A percentile compares a stretch with the other conserved stretches of the same genome.
These are phyloP conservation scores for Suillus brevipes DNA, from an alignment of 768 basidiomycete species.

Conservation along the genomic window DNA sequence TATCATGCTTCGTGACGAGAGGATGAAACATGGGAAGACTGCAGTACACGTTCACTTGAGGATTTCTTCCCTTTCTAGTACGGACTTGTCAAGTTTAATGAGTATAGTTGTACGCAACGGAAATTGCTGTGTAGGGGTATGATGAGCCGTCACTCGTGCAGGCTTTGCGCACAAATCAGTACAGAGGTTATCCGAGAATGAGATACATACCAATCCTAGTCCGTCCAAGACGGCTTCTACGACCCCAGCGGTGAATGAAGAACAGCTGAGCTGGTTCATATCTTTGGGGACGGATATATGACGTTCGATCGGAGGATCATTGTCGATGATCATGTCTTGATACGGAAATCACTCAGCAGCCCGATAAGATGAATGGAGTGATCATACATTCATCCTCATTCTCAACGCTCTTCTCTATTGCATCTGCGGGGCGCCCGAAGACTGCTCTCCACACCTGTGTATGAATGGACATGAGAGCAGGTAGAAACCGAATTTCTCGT, in stretches of 20 bases:
- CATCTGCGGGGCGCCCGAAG: constrained; percentile 92
- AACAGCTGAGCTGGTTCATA: constrained; percentile 91
- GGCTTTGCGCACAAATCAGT: constrained; percentile 53
- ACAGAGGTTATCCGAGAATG: constrained; percentile 1
- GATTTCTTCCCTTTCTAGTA: constrained; percentile 92
- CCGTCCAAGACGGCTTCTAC: constrained; percentile 97
- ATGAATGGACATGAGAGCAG: constrained; percentile 91
- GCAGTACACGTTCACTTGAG: constrained; percentile 53
- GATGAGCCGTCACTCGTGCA: constrained; percentile 94
- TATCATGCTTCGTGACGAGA: not conserved
- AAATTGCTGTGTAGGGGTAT: constrained; percentile 77
- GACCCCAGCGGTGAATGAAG: constrained; percentile 96
- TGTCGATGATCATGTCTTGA: constrained; percentile 96
- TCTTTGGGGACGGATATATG: constrained; percentile 93
- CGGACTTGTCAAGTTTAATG: constrained; percentile 92
- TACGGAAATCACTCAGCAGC: constrained; percentile 10
- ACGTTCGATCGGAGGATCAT: constrained; percentile 89
- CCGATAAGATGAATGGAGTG: constrained; percentile 3
- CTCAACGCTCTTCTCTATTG: constrained; percentile 93
- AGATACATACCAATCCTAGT: constrained; percentile 80
- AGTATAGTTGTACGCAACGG: constrained; percentile 93
- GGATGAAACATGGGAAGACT: not conserved
- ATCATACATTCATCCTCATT: constrained; percentile 90
- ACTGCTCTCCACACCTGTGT: constrained; percentile 94
- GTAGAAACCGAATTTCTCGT: constrained; percentile 87